These are phyloP conservation scores for Eimeria falciformis DNA, from an alignment of 169 alveolate genomes.

Conservation along the genomic window DNA sequence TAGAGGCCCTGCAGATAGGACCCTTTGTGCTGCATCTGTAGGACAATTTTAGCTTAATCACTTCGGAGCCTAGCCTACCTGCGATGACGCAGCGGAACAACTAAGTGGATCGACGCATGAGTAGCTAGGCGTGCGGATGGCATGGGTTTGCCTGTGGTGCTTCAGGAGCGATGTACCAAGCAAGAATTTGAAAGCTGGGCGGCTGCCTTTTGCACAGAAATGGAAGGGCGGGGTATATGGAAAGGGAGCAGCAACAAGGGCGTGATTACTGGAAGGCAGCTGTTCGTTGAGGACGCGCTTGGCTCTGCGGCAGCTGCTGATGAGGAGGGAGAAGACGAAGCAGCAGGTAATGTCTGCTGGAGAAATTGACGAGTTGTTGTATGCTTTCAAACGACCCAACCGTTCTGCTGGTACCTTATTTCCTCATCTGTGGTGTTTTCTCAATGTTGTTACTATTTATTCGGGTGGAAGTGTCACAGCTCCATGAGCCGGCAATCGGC, in stretches of 20 bases:
- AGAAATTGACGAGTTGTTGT: not conserved
- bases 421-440: not conserved
- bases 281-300: slow-evolving; percentile 26
- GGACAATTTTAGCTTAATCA: not conserved
- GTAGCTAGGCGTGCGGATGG: not conserved
- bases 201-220: slow-evolving; percentile 2
- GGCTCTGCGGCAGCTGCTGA: slow-evolving; percentile 37
- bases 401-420: not conserved
- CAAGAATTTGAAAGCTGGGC: slow-evolving; percentile 64
- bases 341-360: not conserved
- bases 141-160: not conserved
- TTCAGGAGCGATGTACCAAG: slow-evolving; percentile 61
- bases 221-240: slow-evolving; percentile 26
- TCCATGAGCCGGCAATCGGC: not conserved
- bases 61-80: no score
- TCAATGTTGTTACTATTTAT: not conserved
- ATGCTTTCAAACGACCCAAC: not conserved
- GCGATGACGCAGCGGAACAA: not conserved
- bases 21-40: not conserved
- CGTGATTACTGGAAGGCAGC: slow-evolving; percentile 35
- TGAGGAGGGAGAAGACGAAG: slow-evolving; percentile 33
- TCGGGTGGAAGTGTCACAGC: not conserved
- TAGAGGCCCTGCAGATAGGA: not conserved
- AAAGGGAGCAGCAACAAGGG: slow-evolving; percentile 25
- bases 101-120: not conserved